Conservation (phyloP, 108 stramenopile genomes). For the Schizochytrium sp. region DNA sequence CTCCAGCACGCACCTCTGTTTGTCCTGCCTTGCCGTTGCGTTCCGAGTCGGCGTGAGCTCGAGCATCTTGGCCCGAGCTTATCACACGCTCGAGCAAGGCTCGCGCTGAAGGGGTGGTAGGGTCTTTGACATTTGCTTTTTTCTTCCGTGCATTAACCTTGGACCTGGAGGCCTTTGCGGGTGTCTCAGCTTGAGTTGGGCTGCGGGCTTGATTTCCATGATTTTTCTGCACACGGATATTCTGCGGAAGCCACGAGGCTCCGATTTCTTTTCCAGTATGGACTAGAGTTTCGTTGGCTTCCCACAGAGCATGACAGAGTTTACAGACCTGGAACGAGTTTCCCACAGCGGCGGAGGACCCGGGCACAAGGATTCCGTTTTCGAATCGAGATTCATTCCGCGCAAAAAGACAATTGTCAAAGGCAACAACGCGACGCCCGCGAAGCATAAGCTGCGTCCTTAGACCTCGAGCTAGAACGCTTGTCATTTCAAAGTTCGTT, state of each 20-base stretch:
- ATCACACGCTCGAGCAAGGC: no score
- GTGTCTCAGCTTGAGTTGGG: no score
- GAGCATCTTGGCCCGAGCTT: no score
- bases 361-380: background rate
- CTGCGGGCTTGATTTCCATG: background rate
- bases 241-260: background rate
- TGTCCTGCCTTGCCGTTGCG: no score
- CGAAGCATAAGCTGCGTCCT: background rate
- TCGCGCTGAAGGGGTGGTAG: no score
- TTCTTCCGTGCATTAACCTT: no score
- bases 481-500: background rate
- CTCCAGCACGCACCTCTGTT: no score
- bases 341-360: background rate
- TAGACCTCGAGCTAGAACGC: background rate
- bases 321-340: background rate
- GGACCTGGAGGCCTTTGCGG: no score
- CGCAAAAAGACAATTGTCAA: background rate
- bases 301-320: background rate
- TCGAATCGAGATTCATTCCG: background rate
- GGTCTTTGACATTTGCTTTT: no score
- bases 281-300: background rate
- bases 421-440: background rate
- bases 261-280: background rate
- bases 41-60: no score
- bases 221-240: background rate